Evolutionary conservation across 1,284 basidiomycete species (phyloP), one percentile per base, ranked within the genome.

Genomic region (Ceratobasidium papillatum): DNA sequence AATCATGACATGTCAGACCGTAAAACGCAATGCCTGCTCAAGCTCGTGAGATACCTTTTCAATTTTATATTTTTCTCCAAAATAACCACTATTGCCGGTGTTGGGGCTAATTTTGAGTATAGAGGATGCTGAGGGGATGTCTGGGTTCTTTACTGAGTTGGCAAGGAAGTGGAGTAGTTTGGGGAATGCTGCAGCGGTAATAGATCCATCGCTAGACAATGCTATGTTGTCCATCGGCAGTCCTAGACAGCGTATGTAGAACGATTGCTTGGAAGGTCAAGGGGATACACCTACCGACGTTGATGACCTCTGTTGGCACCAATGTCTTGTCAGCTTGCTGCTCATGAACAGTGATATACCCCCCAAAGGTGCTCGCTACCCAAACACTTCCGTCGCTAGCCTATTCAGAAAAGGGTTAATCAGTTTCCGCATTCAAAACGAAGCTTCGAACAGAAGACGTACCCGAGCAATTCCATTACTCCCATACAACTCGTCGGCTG

Each of bases 1-100:
- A 49, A 30, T 25, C 14, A 36, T 25, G 19, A 51, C 11, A 19
- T 12, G 43, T 47, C n/a, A n/a, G 22, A 27, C 5, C 3, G 17
- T 12, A 19, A 12, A n/a, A 38, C 9, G 51, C 43, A 8, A 1
- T 91, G 76, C 88, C 84, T 14, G 88, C 89, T 74, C 86, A 90
- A 56, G 43, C 11, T n/a, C 27, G 25, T 8, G 4, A 14, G 4
- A 38, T n/a, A 89, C 89, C 85, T 87, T 90, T 69, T 89, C 86
- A 19, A 90, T 79, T 58, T 83, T 86, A 78, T 86, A 89, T 77
- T 90, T 91, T 76, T 89, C 85, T 17, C 89, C 89, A 74, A 86
- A 90, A 78, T 88, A 90, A 5, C 86, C 82, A 36, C 82, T 79
- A 7, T 80, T 78, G 5, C 86, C 87, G 2, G 81, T 84, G 78